Evolutionary conservation across 768 basidiomycete species (phyloP), one percentile per base, ranked within the genome.

Genomic region (Hygrocybe coccinea): DNA sequence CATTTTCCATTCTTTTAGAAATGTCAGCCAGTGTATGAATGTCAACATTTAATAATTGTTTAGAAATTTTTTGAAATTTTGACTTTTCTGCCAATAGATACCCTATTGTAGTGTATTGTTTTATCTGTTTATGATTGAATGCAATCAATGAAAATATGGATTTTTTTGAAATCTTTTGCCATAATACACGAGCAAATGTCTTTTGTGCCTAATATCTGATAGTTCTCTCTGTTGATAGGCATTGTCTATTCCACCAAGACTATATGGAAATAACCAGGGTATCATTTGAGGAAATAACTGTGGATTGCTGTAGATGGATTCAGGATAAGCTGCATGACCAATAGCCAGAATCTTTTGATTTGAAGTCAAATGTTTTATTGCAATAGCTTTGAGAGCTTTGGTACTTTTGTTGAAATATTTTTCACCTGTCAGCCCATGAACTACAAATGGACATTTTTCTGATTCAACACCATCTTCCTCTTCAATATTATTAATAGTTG

Each of bases 241-340:
- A 9, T 53, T 29, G 10, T 67, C 68, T n/a, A 70, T 60, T 3
- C 67, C 61, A n/a, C 71, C 71, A 11, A 60, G 22, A 0, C 76
- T 73, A 64, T 75, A 76, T 5, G 71, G 75, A 66, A 71, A 78
- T 0, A 77, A 49, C 68, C 69, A 71, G 1, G 67, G 71, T 58
- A 71, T 65, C 62, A 69, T 71, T 35, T 55, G 56, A 1, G 68
- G 68, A 59, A 67, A 71, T 15, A 71, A 50, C 10, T 58, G 36
- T 8, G 65, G 61, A 52, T 73, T 73, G 21, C 63, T 41, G 22
- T 50, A 63, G 2, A 63, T 50, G 29, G 64, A 63, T 35, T 67
- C 58, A 3, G 65, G 60, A 1, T 56, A 10, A 1, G 41, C 24
- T 1, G 24, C 37, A 36, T 64, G 62, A 2, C 64, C 68, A 24